Evolutionary conservation across 1,139 yeast species (phyloP), one percentile per base, ranked within the genome.

Genomic region (Zygoascus hellenicus): DNA sequence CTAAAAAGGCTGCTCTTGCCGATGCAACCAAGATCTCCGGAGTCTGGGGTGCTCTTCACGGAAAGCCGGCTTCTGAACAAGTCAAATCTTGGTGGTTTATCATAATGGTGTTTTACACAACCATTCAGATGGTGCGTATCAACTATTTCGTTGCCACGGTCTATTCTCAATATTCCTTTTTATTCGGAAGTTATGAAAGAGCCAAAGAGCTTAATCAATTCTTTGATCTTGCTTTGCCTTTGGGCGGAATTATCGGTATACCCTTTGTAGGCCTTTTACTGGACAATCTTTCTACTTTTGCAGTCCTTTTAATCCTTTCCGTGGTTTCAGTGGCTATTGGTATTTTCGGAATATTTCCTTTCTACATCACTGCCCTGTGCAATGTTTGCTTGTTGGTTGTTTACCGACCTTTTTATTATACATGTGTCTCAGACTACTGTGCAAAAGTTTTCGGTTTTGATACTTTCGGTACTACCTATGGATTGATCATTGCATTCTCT

Each of bases 391-490:
- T 84, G 28, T 71, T 90, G 54, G 96, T 87, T n/a, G 71, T 86
- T 1, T 89, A 85, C 65, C 76, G 97, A 63, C 97, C 97, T 13
- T 85, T 89, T 60, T 88, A 85, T 61, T 90, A 89, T 66, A 89
- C 97, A 1, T 88, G 95, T 0, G 86, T 89, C 1, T 84, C 95
- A 3, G 97, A 90, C 64, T 87, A 81, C 61, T 78, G 90, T 62
- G 95, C 96, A 38, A 90, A 90, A 61, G 94, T 89, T 16, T 90
- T 90, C 69, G 97, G 97, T 0, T 89, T 85, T 64, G 84, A 80
- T 49, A 88, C 95, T 1, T 90, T 90, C 67, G 96, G 97, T 36
- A 82, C 90, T 1, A 80, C 89, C n/a, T 90, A 90, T 62, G 97
- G 97, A 0, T 70, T 90, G 9, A 76, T 88, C 58, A 86, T 88